A percentile compares a stretch with the other conserved stretches of the same genome.
Evolutionary conservation across 495 filamentous ascomycete genomes (phyloP).

Genomic region (Chlorociboria aeruginascens): DNA sequence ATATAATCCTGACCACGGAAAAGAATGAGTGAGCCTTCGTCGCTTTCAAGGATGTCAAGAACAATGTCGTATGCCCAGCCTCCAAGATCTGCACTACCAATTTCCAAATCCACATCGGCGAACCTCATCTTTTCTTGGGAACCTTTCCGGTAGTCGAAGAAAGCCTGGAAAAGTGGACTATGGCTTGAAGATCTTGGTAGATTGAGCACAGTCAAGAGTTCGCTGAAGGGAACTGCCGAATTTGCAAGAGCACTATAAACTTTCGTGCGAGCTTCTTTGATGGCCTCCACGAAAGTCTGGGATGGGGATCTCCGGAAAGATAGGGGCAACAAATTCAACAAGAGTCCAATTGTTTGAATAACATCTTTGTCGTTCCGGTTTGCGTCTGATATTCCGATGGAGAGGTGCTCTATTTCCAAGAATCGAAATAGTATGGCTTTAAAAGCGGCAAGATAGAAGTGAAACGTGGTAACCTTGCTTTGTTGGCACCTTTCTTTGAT

Average conservation of each 20-base stretch:
- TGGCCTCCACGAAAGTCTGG: conserved; percentile 6
- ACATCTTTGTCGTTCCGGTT: conserved; percentile 17
- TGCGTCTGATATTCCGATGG: conserved; percentile 29
- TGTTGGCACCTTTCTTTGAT: conserved; percentile 6
- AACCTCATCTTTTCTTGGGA: too few relatives aligned
- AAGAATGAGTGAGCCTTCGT: too few relatives aligned
- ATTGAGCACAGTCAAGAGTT: conserved; percentile 24
- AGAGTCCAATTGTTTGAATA: conserved; percentile 13
- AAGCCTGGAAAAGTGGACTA: conserved; percentile 26
- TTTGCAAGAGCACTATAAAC: background rate
- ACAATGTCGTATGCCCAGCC: background rate
- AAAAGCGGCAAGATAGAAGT: conserved; percentile 22
- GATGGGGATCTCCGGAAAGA: conserved; percentile 1
- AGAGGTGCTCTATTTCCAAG: conserved; percentile 12
- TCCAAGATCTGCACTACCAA: too few relatives aligned
- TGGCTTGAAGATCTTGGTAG: conserved; percentile 8
- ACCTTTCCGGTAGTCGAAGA: conserved; percentile 25
- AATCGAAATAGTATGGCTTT: conserved; percentile 13
- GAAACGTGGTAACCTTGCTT: conserved; percentile 13
- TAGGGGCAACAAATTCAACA: conserved; percentile 17
- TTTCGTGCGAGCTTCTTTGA: conserved; percentile 1
- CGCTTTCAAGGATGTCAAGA: background rate
- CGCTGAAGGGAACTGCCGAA: conserved; percentile 33
- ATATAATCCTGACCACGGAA: too few relatives aligned
- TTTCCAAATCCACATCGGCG: too few relatives aligned